These are phyloP conservation scores for Cucurbita pepo DNA, from an alignment of 306 rosid genomes.

Conservation along the genomic window DNA sequence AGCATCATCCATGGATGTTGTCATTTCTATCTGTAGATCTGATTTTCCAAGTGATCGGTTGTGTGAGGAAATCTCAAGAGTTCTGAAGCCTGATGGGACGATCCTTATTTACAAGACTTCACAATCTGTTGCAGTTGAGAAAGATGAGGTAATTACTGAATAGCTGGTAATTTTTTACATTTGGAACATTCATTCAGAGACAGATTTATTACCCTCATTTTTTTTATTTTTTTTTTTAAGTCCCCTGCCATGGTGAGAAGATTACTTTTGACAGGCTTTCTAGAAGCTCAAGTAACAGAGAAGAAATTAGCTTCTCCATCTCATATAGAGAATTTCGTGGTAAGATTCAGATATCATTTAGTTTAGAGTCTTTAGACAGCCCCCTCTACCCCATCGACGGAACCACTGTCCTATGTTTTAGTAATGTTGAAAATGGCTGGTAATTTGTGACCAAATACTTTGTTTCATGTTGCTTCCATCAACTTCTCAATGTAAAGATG, in stretches of 20 bases:
- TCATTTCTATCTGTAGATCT: conserved; percentile 35
- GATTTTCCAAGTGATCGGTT: conserved; percentile 35
- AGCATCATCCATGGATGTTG: conserved; percentile 44
- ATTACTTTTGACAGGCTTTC: conserved; percentile 64
- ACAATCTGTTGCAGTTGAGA: conserved; percentile 16
- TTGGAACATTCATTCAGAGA: background rate
- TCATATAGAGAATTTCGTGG: conserved; percentile 22
- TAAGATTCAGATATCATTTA: conserved; percentile 16
- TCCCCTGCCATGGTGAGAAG: conserved; percentile 31
- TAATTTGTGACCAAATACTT: background rate
- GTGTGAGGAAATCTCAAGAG: conserved; percentile 53
- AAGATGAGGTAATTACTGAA: conserved; percentile 2
- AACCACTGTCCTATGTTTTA: background rate
- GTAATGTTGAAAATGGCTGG: background rate
- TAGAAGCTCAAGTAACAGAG: conserved; percentile 40
- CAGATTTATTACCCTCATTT: conserved; percentile 10
- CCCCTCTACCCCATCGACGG: background rate
- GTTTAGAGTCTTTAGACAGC: background rate
- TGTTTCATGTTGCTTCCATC: background rate
- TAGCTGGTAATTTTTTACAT: background rate
- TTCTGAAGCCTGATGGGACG: conserved; percentile 54
- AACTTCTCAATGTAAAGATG: background rate
- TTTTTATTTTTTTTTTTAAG: conserved; percentile 19
- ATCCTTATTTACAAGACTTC: conserved; percentile 29
- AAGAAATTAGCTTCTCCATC: conserved; percentile 18